Conservation (phyloP, 2,329 filamentous ascomycete species). For the Penicillium sp. region DNA sequence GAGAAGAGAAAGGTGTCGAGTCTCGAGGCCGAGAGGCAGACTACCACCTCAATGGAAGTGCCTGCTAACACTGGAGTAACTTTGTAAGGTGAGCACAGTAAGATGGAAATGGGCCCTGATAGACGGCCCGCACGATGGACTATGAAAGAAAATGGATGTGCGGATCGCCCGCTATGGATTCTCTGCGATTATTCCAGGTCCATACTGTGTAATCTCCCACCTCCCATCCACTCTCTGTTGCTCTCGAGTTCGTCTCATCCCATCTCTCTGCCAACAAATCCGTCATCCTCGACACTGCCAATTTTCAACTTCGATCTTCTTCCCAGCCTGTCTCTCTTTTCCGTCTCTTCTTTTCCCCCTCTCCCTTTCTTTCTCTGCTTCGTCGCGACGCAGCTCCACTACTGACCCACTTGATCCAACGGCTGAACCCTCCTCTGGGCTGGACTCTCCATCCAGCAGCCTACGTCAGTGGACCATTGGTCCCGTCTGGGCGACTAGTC, state of each 20-base stretch:
- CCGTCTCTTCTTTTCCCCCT: neutral
- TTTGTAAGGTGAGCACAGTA: neutral
- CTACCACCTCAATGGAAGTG: neutral
- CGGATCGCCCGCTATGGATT: neutral
- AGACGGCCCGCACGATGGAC: neutral
- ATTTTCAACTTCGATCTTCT: neutral
- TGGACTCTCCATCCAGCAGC: slow-evolving; percentile 18
- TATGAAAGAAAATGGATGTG: neutral
- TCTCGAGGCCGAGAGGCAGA: neutral
- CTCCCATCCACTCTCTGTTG: neutral
- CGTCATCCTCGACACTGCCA: neutral
- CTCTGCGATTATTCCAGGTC: neutral
- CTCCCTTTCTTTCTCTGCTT: slow-evolving; percentile 4
- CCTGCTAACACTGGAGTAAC: no score
- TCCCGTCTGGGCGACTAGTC: slow-evolving; percentile 24
- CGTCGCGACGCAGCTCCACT: slow-evolving; percentile 14
- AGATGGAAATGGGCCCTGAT: neutral
- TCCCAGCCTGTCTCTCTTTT: neutral
- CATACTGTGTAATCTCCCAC: neutral
- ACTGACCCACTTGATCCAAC: slow-evolving; percentile 29
- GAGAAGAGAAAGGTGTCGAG: neutral
- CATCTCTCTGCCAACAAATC: neutral
- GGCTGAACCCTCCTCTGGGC: slow-evolving; percentile 24
- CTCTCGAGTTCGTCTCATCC: neutral
- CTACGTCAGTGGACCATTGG: slow-evolving; percentile 24